These are phyloP conservation scores for Rhizomucor miehei DNA, from an alignment of 371 early-diverging fungal species.

Conservation along the genomic window DNA sequence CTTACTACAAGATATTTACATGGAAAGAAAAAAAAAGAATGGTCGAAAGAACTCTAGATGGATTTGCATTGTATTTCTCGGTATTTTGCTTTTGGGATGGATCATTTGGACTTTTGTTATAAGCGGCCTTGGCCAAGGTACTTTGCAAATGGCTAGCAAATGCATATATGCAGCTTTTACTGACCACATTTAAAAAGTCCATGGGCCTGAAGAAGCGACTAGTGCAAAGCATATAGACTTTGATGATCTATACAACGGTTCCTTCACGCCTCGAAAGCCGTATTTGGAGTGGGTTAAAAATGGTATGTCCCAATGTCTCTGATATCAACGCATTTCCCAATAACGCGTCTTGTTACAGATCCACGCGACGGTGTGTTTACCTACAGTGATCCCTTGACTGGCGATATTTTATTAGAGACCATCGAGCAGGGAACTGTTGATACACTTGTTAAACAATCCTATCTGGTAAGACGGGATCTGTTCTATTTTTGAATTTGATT, in stretches of 20 bases:
- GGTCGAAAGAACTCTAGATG: conserved; percentile 4
- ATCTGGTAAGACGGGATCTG: conserved; percentile 21
- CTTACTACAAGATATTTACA: not conserved
- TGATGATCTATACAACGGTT: conserved; percentile 52
- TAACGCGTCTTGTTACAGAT: conserved; percentile 15
- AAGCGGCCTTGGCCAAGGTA: conserved; percentile 15
- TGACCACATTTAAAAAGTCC: not conserved
- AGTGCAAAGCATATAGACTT: conserved; percentile 36
- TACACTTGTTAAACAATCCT: conserved; percentile 23
- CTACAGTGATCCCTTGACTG: conserved; percentile 33
- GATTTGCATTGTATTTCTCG: conserved; percentile 14
- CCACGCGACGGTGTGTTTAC: conserved; percentile 51
- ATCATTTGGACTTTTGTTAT: conserved; percentile 18
- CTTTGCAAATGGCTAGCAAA: not conserved
- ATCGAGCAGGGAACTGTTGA: conserved; percentile 25
- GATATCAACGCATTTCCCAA: not conserved
- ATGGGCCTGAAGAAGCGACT: not conserved
- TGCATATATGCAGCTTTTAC: not conserved
- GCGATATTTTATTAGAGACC: conserved; percentile 45
- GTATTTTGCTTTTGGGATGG: conserved; percentile 14
- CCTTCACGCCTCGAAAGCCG: conserved; percentile 40
- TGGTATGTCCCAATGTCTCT: conserved; percentile 19
- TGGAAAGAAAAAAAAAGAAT: not conserved
- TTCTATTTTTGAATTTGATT: not conserved
- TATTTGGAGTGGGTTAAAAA: conserved; percentile 50